Evolutionary conservation across 163 green algal genomes (phyloP), one percentile per base, ranked within the genome.

Genomic region (Volvox carteri): DNA sequence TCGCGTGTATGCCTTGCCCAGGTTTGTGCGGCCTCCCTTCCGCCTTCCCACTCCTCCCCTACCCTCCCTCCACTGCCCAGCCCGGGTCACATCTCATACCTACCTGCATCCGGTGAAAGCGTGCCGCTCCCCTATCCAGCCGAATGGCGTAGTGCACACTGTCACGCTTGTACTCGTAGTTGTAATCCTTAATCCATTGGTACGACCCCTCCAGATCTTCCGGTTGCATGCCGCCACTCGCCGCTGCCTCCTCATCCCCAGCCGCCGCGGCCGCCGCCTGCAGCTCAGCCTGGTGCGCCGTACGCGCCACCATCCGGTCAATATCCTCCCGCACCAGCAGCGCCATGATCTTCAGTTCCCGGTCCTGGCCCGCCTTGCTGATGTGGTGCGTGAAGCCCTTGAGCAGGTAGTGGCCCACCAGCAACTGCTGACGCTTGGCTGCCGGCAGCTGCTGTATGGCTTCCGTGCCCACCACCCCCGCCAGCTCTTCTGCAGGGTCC

Each of bases 401-500:
- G 72, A 89, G 54, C 72, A 89, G 52, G 72, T 84, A 84, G 72
- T 89, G 84, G 52, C 84, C 84, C 72, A 89, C 84, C 72, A 89
- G 84, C 72, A 81, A 54, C n/a, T 84, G 52, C 39, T 52, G 54
- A 52, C 72, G 72, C 52, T 70, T 65, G 41, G 72, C 72, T 52
- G 72, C 25, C 39, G 84, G 70, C 52, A 84, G 21, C n/a, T 14
- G 39, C 6, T 39, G 28, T 19, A 84, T 52, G 30, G 54, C 52
- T n/a, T 58, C 54, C 37, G 85, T 35, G 21, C 58, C 35, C 5
- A 88, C 52, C 35, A 91, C 65, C 25, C 60, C 58, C 42, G 70
- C 80, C 56, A 92, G 74, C 70, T 94, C 91, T 23, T 91, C 65
- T 18, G 67, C 75, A 2, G 88, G 88, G 81, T 94, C 91, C 1